These are phyloP conservation scores for Debaryomyces psychrophilus DNA, from an alignment of 1,139 yeast genomes.

Conservation along the genomic window DNA sequence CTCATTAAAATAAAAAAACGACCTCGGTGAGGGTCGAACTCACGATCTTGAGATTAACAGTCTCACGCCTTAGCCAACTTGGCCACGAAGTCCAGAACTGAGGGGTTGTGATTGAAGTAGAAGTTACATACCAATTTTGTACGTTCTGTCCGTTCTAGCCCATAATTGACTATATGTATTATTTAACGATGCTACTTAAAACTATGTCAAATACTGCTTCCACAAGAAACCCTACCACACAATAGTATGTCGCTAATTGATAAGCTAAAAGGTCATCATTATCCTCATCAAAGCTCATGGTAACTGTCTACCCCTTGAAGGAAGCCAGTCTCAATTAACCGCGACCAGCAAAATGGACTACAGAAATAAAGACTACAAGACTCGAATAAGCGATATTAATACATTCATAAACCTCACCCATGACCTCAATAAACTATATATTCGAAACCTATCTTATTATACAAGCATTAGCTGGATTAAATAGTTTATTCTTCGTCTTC, in stretches of 20 bases:
- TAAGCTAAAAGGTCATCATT: no score
- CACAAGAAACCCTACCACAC: no score
- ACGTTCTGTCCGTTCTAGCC: no score
- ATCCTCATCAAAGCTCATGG: no score
- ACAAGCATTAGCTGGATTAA: slow-evolving; percentile 12
- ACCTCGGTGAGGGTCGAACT: slow-evolving; percentile 9
- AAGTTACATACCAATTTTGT: no score
- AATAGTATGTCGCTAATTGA: no score
- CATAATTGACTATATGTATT: no score
- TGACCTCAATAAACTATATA: slow-evolving; percentile 9
- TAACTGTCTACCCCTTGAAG: no score
- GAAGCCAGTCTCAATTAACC: neutral
- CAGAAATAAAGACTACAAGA: neutral
- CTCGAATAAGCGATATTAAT: slow-evolving; percentile 5
- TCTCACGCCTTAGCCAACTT: slow-evolving; percentile 48
- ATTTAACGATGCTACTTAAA: no score
- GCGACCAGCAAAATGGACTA: neutral
- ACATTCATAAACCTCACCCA: slow-evolving; percentile 9
- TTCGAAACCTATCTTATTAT: slow-evolving; percentile 9
- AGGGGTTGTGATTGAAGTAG: neutral
- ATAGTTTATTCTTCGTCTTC: slow-evolving; percentile 79
- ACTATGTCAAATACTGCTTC: no score
- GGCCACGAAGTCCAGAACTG: slow-evolving; percentile 39
- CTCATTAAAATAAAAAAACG: neutral
- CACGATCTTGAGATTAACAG: slow-evolving; percentile 46